Base-by-base conservation (phyloP, 257 asterid genomes). In the Solanum bulbocastanum region DNA sequence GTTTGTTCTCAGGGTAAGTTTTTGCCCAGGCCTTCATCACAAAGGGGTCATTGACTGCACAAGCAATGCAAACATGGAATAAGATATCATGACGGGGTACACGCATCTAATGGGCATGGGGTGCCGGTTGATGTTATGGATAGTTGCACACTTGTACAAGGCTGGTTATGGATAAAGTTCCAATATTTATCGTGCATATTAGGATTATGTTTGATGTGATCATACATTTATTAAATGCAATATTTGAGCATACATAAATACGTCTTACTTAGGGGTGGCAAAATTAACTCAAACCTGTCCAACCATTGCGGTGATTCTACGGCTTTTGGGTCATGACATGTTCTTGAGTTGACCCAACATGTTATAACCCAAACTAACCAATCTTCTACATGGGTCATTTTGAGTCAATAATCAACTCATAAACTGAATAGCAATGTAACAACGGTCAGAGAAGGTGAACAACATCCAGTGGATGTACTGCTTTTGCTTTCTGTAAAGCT, bases 1-100 rank as follows among this genome's bases (percentile, higher is more conserved):
- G 90, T 92, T 96, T 94, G 91, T 94, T 95, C 40, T 93, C 96
- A 0, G 98, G 98, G 94, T 78, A 96, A 16, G 98, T 95, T 90
- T 95, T 94, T 33, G 96, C 96, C 99, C 99, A 95, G 18, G 98
- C 99, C 95, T 94, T 96, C 98, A 95, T 96, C 93, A 96, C 99
- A 66, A 94, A 96, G 7, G 98, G 98, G 83, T 96, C 99, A 81
- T 96, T 96, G 71, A 96, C 98, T 96, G 91, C 91, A 89, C 36
- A 22, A 88, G 89, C 3, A 36, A 87, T 18, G 44, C 40, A 44
- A 81, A 46, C 42, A 46, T 46, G 30, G 30, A 23, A 60, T 23
- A 60, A 60, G 32, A 60, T n/a, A 60, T 60, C 32, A 60, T 60
- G 69, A 60, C 32, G 14, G 14, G 7, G 69, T 60, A 60, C 14